Percentiles rank a stretch among this genome's conserved stretches.
Conservation (phyloP, 1,284 basidiomycete species). For the Tylopilus orsonianus region DNA sequence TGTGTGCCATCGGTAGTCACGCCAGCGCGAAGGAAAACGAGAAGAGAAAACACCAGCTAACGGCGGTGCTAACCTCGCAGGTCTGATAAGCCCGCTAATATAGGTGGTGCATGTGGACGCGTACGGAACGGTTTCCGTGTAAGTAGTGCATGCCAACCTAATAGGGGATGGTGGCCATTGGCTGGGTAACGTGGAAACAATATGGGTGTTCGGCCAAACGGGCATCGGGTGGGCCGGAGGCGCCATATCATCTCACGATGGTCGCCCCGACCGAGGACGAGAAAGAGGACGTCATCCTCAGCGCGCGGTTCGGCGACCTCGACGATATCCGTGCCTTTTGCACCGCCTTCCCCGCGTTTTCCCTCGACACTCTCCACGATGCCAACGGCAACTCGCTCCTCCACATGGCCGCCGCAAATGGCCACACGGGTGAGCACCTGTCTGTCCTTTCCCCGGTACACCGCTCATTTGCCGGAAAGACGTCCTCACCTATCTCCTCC, state of each 20-base stretch:
- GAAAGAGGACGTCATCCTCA: slow-evolving; percentile 74
- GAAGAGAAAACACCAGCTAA: too few species aligned
- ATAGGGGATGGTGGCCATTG: too few species aligned
- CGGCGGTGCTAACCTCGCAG: too few species aligned
- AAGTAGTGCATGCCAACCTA: too few species aligned
- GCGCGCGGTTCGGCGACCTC: slow-evolving; percentile 83
- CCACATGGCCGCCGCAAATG: slow-evolving; percentile 86
- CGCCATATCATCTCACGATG: too few species aligned
- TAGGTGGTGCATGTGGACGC: too few species aligned
- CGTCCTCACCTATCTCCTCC: slow-evolving; percentile 67
- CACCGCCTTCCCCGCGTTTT: too few species aligned
- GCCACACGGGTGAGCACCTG: slow-evolving; percentile 69
- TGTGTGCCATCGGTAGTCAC: slow-evolving; percentile 55
- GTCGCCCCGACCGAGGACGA: slow-evolving; percentile 52
- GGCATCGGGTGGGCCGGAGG: too few species aligned
- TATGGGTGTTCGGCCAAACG: too few species aligned
- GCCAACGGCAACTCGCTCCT: slow-evolving; percentile 76
- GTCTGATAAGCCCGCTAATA: too few species aligned
- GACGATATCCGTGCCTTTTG: slow-evolving; percentile 56
- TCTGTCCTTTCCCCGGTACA: neutral
- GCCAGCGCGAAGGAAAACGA: neutral
- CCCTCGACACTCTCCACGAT: slow-evolving; percentile 59
- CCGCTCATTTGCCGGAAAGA: slow-evolving; percentile 53
- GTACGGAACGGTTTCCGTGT: too few species aligned
- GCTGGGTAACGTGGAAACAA: neutral